A percentile compares a stretch with the other conserved stretches of the same genome.
phyloP scores from a whole-genome alignment of 495 filamentous ascomycete species.

The Neurospora sp. region DNA sequence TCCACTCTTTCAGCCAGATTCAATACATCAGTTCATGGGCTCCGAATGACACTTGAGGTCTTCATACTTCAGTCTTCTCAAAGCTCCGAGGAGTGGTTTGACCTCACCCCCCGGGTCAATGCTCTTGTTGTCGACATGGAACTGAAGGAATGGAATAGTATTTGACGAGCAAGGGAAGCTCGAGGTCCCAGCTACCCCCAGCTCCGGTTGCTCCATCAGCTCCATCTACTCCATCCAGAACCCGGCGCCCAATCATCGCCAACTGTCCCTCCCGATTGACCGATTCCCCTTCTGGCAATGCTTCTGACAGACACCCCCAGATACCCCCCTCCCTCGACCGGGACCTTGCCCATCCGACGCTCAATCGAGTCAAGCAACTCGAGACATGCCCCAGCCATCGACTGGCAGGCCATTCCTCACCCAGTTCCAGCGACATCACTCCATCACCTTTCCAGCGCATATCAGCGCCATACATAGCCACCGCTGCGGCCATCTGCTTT shows the following conservation, averaged over 20 bases:
- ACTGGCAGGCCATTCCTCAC: background rate
- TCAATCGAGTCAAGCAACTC: conserved; percentile 19
- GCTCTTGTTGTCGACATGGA: background rate
- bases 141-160: background rate
- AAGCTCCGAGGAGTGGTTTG: background rate
- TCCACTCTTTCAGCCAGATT: background rate
- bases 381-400: background rate
- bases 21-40: background rate
- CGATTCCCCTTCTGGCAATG: background rate
- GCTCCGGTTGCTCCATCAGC: conserved; percentile 3
- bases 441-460: background rate
- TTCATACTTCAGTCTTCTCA: background rate
- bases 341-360: conserved; percentile 10
- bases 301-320: conserved; percentile 9
- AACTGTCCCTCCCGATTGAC: background rate
- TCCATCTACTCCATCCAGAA: conserved; percentile 2
- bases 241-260: conserved; percentile 14
- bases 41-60: background rate
- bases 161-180: conserved; percentile 9
- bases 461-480: background rate
- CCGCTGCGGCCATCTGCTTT: background rate
- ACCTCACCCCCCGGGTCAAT: background rate
- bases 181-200: conserved; percentile 11
- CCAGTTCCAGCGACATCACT: background rate
- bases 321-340: conserved; percentile 7